A percentile compares a stretch with the other conserved stretches of the same genome.
Evolutionary conservation across 192 early-diverging fungal genomes (phyloP).

Genomic region (Backusella sp.): DNA sequence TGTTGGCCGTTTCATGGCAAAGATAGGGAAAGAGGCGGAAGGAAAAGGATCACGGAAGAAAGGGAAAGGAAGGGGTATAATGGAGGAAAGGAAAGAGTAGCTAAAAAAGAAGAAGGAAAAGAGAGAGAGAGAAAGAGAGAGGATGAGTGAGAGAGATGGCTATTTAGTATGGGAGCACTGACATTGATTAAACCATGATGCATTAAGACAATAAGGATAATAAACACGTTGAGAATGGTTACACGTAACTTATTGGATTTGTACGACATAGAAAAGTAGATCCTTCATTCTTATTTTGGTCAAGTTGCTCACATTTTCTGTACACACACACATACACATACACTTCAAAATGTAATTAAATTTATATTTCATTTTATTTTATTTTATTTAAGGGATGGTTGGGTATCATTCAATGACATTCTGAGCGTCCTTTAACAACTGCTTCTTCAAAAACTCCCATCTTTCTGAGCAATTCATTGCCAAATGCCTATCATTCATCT

Average conservation of each 20-base stretch:
- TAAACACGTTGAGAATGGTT: slow-evolving; percentile 18
- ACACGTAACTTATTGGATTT: slow-evolving; percentile 15
- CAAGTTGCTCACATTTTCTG: neutral
- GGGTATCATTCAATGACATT: neutral
- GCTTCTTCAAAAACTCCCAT: slow-evolving; percentile 24
- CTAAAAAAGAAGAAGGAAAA: neutral
- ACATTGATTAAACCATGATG: slow-evolving; percentile 20
- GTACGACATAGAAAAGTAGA: neutral
- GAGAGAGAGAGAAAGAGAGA: neutral
- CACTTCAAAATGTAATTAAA: neutral
- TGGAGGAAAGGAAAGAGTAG: neutral
- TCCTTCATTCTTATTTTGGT: neutral
- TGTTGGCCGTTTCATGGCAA: slow-evolving; percentile 4
- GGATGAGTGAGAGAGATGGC: neutral
- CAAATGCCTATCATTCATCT: slow-evolving; percentile 14
- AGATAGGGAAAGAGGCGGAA: neutral
- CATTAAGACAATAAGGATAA: slow-evolving; percentile 8
- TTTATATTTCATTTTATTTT: neutral
- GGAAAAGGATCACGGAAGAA: neutral
- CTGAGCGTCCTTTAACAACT: slow-evolving; percentile 15
- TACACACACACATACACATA: neutral
- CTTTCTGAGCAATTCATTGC: slow-evolving; percentile 20
- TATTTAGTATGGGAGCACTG: slow-evolving; percentile 15
- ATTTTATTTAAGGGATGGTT: neutral
- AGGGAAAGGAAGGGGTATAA: slow-evolving; percentile 2